phyloP scores from a whole-genome alignment of 306 rosid genomes.

The Medicago truncatula region DNA sequence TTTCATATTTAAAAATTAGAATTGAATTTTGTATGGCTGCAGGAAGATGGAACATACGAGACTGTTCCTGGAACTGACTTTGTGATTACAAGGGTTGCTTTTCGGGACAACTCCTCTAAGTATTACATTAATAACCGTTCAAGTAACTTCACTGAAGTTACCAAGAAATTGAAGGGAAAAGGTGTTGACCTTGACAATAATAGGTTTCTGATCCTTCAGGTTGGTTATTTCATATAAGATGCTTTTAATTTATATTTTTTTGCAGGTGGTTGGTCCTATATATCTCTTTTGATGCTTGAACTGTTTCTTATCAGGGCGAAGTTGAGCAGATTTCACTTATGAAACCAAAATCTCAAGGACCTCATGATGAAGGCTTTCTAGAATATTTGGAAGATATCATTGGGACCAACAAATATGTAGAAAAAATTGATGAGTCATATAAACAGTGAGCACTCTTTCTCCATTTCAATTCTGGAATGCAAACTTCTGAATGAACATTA shows the following conservation, averaged over 20 bases:
- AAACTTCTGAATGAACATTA: constrained; percentile 14
- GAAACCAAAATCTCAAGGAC: constrained; percentile 99
- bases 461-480: constrained; percentile 25
- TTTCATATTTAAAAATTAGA: neutral
- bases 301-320: constrained; percentile 73
- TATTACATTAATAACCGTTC: constrained; percentile 80
- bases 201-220: constrained; percentile 97
- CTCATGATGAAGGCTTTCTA: constrained; percentile 97
- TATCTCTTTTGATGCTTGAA: constrained; percentile 36
- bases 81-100: constrained; percentile 83
- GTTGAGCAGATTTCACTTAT: constrained; percentile 97
- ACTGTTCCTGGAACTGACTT: constrained; percentile 86
- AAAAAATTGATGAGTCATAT: constrained; percentile 73
- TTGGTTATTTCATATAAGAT: constrained; percentile 35
- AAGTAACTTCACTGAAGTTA: constrained; percentile 95
- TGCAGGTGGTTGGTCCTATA: constrained; percentile 6
- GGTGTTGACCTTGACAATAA: constrained; percentile 98
- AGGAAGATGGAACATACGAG: constrained; percentile 84
- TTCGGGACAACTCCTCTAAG: constrained; percentile 92
- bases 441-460: constrained; percentile 74
- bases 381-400: constrained; percentile 97
- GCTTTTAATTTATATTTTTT: neutral
- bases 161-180: constrained; percentile 90
- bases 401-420: constrained; percentile 91
- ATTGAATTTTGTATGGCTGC: constrained; percentile 29